Base-by-base conservation (phyloP, 2,329 filamentous ascomycete genomes). In the Shiraia sp. region DNA sequence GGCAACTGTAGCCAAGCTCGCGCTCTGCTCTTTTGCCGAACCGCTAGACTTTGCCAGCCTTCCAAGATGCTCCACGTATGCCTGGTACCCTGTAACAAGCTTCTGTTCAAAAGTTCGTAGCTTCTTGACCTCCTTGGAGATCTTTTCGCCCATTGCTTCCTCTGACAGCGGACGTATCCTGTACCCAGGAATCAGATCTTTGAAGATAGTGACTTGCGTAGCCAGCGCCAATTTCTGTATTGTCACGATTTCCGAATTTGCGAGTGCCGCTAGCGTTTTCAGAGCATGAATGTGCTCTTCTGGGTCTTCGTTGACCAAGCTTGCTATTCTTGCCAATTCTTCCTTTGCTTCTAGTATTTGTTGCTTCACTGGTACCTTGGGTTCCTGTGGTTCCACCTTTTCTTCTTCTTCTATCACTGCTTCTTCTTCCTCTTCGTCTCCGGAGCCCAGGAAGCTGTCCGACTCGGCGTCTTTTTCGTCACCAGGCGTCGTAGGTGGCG, bases 141-240 rank as follows among this genome's bases (percentile, higher is more conserved):
- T 74, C 68, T 95, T 95, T 51, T 85, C 85, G 43, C 81, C 80
- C 62, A 86, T 78, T 31, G 86, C 83, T 23, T 90, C 86, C 46
- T 95, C 89, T 1, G 80, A 77, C 3, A 90, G 75, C 1, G 90
- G 87, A 13, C 93, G 85, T 74, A 99, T 97, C 47, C 93, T 81
- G 68, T 99, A 99, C 15, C 93, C 93, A 0, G 93, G 93, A 45
- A 99, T 97, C 32, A 96, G 81, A 70, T 97, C 93, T 68, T 92
- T 96, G 77, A 92, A 99, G 10, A 97, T 83, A 0, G 91, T 82
- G 66, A 93, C 79, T 70, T 96, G 91, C 15, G 93, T 90, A 33
- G 86, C 88, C 51, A 99, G 75, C 6, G 88, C 85, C 47, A 99
- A 78, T 70, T 95, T 96, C 73, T 88, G 86, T 37, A 99, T 85